Base-by-base conservation (phyloP, 768 basidiomycete species). In the Tylopilus intermedius region DNA sequence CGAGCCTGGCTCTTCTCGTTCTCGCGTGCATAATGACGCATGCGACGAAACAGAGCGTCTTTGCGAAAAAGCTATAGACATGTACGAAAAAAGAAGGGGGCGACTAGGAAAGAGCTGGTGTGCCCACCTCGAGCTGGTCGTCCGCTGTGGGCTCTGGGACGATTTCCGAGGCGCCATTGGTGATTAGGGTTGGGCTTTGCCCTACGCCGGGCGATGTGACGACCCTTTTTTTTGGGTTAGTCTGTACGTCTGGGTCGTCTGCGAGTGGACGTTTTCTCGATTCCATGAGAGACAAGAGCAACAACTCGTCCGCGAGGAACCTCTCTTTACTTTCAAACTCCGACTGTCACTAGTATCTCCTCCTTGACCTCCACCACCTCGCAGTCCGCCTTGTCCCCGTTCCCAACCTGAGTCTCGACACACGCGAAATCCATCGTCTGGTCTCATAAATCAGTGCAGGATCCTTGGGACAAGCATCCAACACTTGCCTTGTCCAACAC, bases 401-500 rank as follows among this genome's bases (percentile, higher is more conserved):
- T 79, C 6, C 92, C 93, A 49, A 95, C 84, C 68, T 98, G 94
- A 22, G 93, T 90, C 70, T 97, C 95, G 8, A 98, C 81, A 63
- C 95, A 98, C 8, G 90, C 77, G 58, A 93, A 79, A 61, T 92
- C 90, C 71, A 92, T 78, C 10, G 74, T 67, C 87, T 91, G 35
- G 52, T 18, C 30, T 11, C 8, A 11, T 8, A 1, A 5, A 5
- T 51, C 50, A 45, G 2, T 5, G 21, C 15, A 13, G 15, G 15
- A 44, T 21, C 0, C 13, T 50, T 47, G n/a, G 48, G n/a, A 48
- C 35, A 3, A 11, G n/a, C 37, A 14, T 2, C 15, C 14, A 15
- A 3, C 3, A 67, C 76, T 42, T 59, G 87, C 89, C 74, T 81
- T 81, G 59, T 80, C 79, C 49, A 94, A 67, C 3, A 88, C 85